These are phyloP conservation scores for Apiospora malaysiana DNA, from an alignment of 2,329 filamentous ascomycete species.

Conservation along the genomic window DNA sequence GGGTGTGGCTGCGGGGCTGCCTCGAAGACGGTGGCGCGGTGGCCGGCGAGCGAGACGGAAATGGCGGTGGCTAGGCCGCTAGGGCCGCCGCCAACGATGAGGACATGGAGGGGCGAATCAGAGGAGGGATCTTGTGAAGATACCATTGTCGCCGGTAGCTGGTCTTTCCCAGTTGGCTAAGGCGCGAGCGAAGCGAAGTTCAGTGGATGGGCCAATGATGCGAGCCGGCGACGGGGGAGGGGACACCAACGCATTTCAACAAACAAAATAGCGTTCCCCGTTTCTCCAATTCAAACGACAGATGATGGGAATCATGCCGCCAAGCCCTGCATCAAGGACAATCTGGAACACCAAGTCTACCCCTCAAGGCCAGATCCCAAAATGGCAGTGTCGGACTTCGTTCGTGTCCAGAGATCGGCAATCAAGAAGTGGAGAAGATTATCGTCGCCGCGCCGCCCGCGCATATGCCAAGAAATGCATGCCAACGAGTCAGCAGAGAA, in stretches of 20 bases:
- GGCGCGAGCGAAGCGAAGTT: background rate
- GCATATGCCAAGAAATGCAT: background rate
- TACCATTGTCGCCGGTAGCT: background rate
- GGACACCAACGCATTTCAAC: background rate
- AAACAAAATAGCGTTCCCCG: background rate
- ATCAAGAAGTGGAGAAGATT: background rate
- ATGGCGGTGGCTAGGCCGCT: slow-evolving; percentile 25
- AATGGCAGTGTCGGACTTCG: background rate
- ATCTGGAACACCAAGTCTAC: background rate
- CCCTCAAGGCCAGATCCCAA: background rate
- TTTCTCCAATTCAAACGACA: background rate
- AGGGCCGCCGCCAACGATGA: slow-evolving; percentile 19
- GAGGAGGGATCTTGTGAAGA: background rate
- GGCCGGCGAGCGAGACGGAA: slow-evolving; percentile 18
- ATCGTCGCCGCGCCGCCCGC: background rate
- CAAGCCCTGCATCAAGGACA: background rate
- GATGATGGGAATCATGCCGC: background rate
- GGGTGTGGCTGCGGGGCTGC: background rate
- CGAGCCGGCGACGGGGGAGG: background rate
- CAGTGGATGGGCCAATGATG: background rate
- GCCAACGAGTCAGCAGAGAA: background rate
- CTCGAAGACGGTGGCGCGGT: slow-evolving; percentile 19
- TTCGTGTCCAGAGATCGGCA: background rate
- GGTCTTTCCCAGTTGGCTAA: background rate
- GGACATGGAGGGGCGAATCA: slow-evolving; percentile 8